Base-by-base conservation (phyloP, 2,329 filamentous ascomycete genomes). In the Arthrobotrys sphaeroides region DNA sequence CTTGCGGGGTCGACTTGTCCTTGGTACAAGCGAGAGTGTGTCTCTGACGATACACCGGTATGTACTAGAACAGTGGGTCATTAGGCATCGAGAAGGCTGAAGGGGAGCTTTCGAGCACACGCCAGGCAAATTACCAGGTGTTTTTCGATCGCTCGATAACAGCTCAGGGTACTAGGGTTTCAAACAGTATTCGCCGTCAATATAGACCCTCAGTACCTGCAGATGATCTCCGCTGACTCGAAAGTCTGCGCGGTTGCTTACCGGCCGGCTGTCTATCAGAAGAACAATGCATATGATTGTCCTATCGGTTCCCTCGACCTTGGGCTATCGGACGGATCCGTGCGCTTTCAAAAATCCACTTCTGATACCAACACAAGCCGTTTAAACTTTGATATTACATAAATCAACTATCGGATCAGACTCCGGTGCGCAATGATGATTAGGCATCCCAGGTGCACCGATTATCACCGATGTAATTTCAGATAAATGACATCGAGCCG, bases 171-270 rank as follows among this genome's bases (percentile, higher is more conserved):
- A 9, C 51, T 55, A 55, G 51, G 12, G 51, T 73, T 73, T 67
- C 69, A 73, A 61, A 53, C 69, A 67, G 69, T 73, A 67, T 60
- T 73, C 69, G 69, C 69, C 69, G 69, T 73, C 53, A 66, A 61
- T 42, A 65, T 61, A 53, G 45, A 28, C 42, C 49, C 65, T 42
- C 69, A 53, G 51, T 73, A 53, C 61, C 69, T 66, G 69, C 69
- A 73, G 33, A 60, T 73, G 69, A 73, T 73, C 61, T 61, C 18
- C 60, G 51, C 60, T 33, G 67, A 72, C 53, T 67, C 26, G 60
- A 73, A 73, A 73, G 69, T 73, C 61, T 73, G 69, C 69, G 69
- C 59, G 28, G 13, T 40, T 55, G 49, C 33, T 38, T 62, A 24
- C 55, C 55, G 36, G 55, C 24, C 43, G 36, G 55, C 24, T 53